A percentile compares a stretch with the other conserved stretches of the same genome.
phyloP scores from a whole-genome alignment of 169 alveolate genomes.

The Perkinsus olseni region DNA sequence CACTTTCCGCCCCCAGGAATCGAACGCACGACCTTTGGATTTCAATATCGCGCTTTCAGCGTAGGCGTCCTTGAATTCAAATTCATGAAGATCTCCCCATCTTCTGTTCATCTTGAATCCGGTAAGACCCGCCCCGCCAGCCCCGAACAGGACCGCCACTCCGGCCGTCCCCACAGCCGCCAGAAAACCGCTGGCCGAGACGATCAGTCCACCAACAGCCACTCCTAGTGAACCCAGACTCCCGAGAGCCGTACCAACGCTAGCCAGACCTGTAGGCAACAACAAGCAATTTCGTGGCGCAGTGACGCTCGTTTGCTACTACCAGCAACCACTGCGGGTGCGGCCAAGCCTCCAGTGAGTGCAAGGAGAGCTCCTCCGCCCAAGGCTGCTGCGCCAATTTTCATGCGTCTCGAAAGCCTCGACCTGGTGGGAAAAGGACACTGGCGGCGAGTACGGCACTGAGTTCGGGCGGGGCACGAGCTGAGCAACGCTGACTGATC shows the following conservation, averaged over 20 bases:
- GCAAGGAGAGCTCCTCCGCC: conserved; percentile 75
- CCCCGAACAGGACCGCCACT: conserved; percentile 51
- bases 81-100: conserved; percentile 31
- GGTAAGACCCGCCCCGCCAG: conserved; percentile 52
- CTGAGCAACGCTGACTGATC: no score
- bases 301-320: no score
- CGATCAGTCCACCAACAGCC: not conserved
- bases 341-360: conserved; percentile 73
- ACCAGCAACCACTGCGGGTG: conserved; percentile 76
- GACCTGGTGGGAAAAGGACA: not conserved
- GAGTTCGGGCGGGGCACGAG: no score
- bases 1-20: not conserved
- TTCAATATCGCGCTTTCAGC: not conserved
- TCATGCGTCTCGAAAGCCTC: conserved; percentile 27
- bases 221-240: not conserved
- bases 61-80: conserved; percentile 33
- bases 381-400: conserved; percentile 64
- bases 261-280: not conserved
- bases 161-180: conserved; percentile 50
- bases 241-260: not conserved
- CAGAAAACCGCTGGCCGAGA: not conserved
- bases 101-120: conserved; percentile 50
- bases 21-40: not conserved
- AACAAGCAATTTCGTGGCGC: not conserved
- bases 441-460: no score